Evolutionary conservation across 2,329 filamentous ascomycete genomes (phyloP).

Genomic region (Pseudopithomyces chartarum): DNA sequence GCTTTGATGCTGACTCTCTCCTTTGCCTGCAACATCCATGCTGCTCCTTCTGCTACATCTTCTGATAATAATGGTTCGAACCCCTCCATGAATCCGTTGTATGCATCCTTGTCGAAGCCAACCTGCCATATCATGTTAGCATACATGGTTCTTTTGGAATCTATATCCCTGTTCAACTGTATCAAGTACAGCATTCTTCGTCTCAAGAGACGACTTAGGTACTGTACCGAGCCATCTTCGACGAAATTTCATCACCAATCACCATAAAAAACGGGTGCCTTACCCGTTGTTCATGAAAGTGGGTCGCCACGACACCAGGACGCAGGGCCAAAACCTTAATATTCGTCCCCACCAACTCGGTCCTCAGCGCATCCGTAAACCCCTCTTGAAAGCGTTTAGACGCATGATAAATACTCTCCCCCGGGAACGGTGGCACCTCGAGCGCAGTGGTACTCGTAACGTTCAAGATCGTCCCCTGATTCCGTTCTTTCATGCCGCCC

Average conservation of each 20-base stretch:
- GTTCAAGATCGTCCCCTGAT: slow-evolving; percentile 54
- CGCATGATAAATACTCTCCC: slow-evolving; percentile 57
- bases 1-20: slow-evolving; percentile 52
- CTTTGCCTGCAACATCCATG: slow-evolving; percentile 51
- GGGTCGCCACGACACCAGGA: slow-evolving; percentile 55
- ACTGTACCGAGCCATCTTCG: too few relatives aligned
- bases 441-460: slow-evolving; percentile 54
- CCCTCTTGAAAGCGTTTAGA: slow-evolving; percentile 55
- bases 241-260: too few relatives aligned
- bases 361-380: slow-evolving; percentile 56
- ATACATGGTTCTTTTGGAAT: neutral
- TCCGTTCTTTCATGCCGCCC: slow-evolving; percentile 46
- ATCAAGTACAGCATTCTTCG: too few relatives aligned
- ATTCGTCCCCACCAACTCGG: slow-evolving; percentile 53
- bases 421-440: slow-evolving; percentile 55
- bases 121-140: neutral
- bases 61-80: slow-evolving; percentile 51
- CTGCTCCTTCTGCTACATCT: slow-evolving; percentile 51
- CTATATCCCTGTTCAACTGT: too few relatives aligned
- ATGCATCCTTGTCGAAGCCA: slow-evolving; percentile 49
- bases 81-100: slow-evolving; percentile 53
- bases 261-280: neutral
- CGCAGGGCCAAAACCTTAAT: slow-evolving; percentile 54
- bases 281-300: slow-evolving; percentile 55
- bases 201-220: too few relatives aligned